Evolutionary conservation across 768 basidiomycete species (phyloP).

Genomic region (Multifurca ochricompacta): DNA sequence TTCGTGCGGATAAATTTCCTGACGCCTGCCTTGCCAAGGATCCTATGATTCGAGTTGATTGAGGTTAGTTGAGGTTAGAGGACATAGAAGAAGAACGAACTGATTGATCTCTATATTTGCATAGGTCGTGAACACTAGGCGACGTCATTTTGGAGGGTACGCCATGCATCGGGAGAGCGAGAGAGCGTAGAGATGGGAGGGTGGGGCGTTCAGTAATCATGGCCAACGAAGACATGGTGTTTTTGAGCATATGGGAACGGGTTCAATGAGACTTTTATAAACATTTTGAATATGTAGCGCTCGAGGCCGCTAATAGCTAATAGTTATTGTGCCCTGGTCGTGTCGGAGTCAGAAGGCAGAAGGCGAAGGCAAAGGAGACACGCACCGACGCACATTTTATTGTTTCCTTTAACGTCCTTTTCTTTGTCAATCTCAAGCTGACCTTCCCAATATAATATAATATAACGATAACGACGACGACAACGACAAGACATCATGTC

Average conservation of each 20-base stretch:
- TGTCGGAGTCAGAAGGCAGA: slow-evolving; percentile 3
- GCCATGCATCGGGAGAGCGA: slow-evolving; percentile 17
- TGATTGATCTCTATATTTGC: neutral
- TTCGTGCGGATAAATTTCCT: slow-evolving; percentile 7
- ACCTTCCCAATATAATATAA: too few species aligned
- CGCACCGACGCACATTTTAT: too few species aligned
- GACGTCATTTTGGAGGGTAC: slow-evolving; percentile 4
- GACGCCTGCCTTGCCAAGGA: slow-evolving; percentile 11
- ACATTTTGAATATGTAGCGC: neutral
- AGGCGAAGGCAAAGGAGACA: neutral
- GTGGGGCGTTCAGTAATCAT: slow-evolving; percentile 15
- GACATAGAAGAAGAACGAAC: neutral
- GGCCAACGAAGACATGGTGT: slow-evolving; percentile 11
- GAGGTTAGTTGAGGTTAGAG: neutral
- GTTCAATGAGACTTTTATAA: slow-evolving; percentile 12
- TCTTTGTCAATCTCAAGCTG: neutral
- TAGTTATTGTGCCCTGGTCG: slow-evolving; percentile 15
- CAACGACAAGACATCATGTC: slow-evolving; percentile 11
- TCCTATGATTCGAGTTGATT: slow-evolving; percentile 10
- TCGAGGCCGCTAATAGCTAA: too few species aligned
- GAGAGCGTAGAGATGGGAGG: slow-evolving; percentile 16
- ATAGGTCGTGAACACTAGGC: slow-evolving; percentile 10
- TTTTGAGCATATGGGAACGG: neutral
- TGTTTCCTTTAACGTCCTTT: slow-evolving; percentile 5
- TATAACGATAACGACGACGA: too few species aligned